Evolutionary conservation across 73 alveolate species (phyloP).

Genomic region (Symbiodinium natans): DNA sequence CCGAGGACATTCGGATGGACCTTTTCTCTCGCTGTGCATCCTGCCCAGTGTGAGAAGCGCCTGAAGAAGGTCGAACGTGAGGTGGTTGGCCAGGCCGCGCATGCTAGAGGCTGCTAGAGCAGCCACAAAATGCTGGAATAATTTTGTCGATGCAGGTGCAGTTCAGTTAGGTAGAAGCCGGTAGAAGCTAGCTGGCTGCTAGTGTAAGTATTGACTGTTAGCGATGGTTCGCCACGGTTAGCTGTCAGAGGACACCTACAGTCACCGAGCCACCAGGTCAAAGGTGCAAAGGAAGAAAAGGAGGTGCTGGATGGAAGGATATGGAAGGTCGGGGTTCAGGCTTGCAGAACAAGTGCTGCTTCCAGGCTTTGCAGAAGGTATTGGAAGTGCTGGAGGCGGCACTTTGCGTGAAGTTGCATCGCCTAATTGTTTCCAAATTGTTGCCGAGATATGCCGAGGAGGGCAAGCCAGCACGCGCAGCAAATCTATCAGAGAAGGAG

Average conservation of each 20-base stretch:
- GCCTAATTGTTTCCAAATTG: neutral
- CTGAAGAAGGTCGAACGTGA: slow-evolving; percentile 88
- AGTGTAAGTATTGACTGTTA: too few species aligned
- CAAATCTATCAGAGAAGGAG: slow-evolving; percentile 37
- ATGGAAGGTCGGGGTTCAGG: neutral
- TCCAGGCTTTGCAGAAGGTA: slow-evolving; percentile 67
- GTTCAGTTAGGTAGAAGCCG: neutral
- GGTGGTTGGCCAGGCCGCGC: slow-evolving; percentile 92
- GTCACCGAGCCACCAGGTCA: too few species aligned
- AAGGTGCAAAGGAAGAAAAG: slow-evolving; percentile 88
- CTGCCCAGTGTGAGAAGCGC: slow-evolving; percentile 73
- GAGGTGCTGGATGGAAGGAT: slow-evolving; percentile 12
- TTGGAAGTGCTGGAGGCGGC: slow-evolving; percentile 37
- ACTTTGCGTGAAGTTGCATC: neutral
- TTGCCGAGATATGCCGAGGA: slow-evolving; percentile 1
- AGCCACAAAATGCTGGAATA: too few species aligned
- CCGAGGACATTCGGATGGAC: neutral
- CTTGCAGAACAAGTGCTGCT: neutral
- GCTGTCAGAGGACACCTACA: too few species aligned
- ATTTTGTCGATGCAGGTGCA: neutral
- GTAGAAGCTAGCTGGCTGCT: too few species aligned
- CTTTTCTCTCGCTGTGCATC: too few species aligned
- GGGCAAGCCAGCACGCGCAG: slow-evolving; percentile 74
- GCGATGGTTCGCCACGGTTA: too few species aligned
- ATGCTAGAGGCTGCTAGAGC: too few species aligned